Evolutionary conservation across 225 moss, liverwort and hornwort genomes (phyloP).

Genomic region (Marchantia polymorpha): DNA sequence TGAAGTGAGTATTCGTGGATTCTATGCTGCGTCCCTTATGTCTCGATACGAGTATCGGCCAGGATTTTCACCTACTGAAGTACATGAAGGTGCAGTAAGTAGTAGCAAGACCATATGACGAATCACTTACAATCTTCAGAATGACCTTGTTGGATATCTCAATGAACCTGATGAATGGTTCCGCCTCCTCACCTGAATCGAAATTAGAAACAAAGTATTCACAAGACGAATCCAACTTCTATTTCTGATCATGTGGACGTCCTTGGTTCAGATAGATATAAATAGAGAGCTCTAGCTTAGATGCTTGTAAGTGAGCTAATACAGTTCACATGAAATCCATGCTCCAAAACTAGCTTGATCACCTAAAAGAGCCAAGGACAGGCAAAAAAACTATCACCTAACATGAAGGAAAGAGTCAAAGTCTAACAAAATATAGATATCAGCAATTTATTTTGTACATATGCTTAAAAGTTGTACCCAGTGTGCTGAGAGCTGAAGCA

Average conservation of each 20-base stretch:
- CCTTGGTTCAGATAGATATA: background rate
- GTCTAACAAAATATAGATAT: background rate
- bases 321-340: background rate
- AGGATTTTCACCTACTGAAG: too few relatives aligned
- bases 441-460: background rate
- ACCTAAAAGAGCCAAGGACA: background rate
- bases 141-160: slow-evolving; percentile 77
- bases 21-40: too few relatives aligned
- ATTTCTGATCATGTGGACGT: background rate
- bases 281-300: background rate
- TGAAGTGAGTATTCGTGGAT: too few relatives aligned
- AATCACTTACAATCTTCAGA: slow-evolving; percentile 65
- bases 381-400: background rate
- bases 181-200: slow-evolving; percentile 65
- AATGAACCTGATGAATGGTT: slow-evolving; percentile 61
- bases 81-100: too few relatives aligned
- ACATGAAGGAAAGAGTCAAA: background rate
- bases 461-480: slow-evolving; percentile 43
- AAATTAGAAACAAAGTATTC: background rate
- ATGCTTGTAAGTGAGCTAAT: background rate
- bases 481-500: slow-evolving; percentile 57
- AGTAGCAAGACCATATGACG: too few relatives aligned
- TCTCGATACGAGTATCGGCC: too few relatives aligned
- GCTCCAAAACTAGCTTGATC: background rate
- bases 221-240: background rate